A percentile compares a stretch with the other conserved stretches of the same genome.
Conservation (phyloP, 2,329 filamentous ascomycete species). For the Niveomyces coronatus region DNA sequence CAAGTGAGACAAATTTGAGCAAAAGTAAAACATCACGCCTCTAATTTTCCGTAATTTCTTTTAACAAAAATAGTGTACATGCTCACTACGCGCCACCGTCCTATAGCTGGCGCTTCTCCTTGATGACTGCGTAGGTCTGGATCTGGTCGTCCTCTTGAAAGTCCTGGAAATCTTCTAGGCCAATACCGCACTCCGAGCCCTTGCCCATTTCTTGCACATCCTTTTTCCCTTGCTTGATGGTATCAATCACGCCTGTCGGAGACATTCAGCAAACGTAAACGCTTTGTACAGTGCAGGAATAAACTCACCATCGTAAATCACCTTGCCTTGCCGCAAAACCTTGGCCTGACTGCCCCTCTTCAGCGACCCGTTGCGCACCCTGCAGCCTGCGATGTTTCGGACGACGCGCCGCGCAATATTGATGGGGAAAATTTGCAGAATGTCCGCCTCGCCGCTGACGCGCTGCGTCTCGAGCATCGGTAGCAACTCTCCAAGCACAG, state of each 20-base stretch:
- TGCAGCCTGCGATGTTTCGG: conserved; percentile 76
- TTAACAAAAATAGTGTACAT: conserved; percentile 7
- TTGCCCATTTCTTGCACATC: conserved; percentile 84
- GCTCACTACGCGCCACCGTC: conserved; percentile 8
- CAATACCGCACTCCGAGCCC: conserved; percentile 86
- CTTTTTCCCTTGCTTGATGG: conserved; percentile 87
- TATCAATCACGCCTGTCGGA: conserved; percentile 58
- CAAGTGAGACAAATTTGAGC: not conserved
- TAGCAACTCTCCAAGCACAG: conserved; percentile 58
- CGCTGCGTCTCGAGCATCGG: conserved; percentile 54
- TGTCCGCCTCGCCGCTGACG: conserved; percentile 80
- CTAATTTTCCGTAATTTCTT: not conserved
- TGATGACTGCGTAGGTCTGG: conserved; percentile 74
- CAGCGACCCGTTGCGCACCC: conserved; percentile 71
- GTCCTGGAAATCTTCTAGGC: conserved; percentile 68
- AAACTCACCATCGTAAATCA: conserved; percentile 71
- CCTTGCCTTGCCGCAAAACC: conserved; percentile 59
- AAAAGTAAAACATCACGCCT: conserved; percentile 4
- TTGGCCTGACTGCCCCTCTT: conserved; percentile 53
- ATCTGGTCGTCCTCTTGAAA: conserved; percentile 75
- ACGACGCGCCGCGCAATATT: conserved; percentile 61
- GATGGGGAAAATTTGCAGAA: conserved; percentile 75
- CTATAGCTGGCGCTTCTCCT: conserved; percentile 55
- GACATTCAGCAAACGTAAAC: conserved; percentile 2
- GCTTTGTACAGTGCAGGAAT: not conserved